phyloP scores from a whole-genome alignment of 176 grass and related monocot genomes.

The Microstegium vimineum region DNA sequence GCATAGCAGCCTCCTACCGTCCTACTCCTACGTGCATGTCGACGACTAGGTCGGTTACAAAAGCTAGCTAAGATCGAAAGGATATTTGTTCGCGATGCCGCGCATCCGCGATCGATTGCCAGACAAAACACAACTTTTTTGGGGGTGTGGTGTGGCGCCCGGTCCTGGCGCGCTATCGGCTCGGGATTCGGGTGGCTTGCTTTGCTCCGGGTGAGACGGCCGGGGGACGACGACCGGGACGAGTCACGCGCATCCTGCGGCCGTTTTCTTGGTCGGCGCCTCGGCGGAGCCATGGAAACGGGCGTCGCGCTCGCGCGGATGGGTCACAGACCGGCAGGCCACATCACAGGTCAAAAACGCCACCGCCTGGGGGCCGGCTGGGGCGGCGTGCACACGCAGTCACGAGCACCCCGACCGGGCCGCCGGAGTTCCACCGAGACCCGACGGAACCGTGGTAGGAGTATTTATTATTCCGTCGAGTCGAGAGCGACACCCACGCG shows the following conservation, averaged over 20 bases:
- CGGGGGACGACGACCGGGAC: background rate
- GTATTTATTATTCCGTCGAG: background rate
- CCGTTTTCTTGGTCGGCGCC: conserved; percentile 34
- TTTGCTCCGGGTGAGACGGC: background rate
- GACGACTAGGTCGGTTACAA: background rate
- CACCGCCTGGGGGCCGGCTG: background rate
- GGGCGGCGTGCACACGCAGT: background rate
- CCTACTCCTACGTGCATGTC: background rate
- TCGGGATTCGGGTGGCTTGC: background rate
- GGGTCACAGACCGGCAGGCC: background rate
- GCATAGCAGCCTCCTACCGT: too few relatives aligned
- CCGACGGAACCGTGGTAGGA: too few relatives aligned
- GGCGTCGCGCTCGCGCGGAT: background rate
- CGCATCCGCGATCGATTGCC: conserved; percentile 16
- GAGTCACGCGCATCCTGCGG: background rate
- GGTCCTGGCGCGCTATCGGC: background rate
- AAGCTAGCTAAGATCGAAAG: background rate
- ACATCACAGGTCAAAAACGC: background rate
- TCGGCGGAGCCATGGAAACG: background rate
- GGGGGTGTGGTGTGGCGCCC: background rate
- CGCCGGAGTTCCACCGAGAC: conserved; percentile 2
- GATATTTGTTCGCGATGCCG: background rate
- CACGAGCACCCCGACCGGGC: background rate
- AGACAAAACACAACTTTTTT: conserved; percentile 29
- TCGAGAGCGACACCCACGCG: background rate